Conservation (phyloP, 805 yeast genomes). For the Cyberlindnera misumaiensis region DNA sequence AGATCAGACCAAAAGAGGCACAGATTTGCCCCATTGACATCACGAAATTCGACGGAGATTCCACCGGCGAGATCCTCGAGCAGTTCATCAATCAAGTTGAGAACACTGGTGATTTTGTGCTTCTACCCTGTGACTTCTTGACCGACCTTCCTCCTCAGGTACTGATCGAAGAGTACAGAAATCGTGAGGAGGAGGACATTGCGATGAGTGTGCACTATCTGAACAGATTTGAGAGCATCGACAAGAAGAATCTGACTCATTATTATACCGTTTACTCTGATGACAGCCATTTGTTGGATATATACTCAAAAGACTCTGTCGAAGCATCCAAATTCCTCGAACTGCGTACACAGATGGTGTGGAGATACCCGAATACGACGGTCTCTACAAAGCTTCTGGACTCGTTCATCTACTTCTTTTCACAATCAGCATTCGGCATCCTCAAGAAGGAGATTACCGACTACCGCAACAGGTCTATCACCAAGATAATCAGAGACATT, state of each 20-base stretch:
- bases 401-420: constrained; percentile 64
- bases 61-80: constrained; percentile 59
- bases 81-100: constrained; percentile 35
- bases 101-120: constrained; percentile 49
- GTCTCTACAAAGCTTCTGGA: constrained; percentile 74
- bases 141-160: constrained; percentile 90
- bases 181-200: constrained; percentile 56
- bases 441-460: constrained; percentile 32
- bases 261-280: constrained; percentile 64
- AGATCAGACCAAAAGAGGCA: constrained; percentile 29
- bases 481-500: constrained; percentile 73
- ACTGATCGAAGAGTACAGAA: constrained; percentile 76
- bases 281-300: constrained; percentile 53
- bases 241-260: constrained; percentile 63
- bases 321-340: constrained; percentile 65
- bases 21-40: constrained; percentile 33
- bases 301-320: constrained; percentile 61
- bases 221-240: constrained; percentile 69
- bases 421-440: constrained; percentile 44
- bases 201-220: constrained; percentile 75
- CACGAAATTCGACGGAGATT: constrained; percentile 37
- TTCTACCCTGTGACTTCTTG: constrained; percentile 89
- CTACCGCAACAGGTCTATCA: constrained; percentile 37
- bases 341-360: constrained; percentile 78
- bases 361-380: constrained; percentile 77